Percentiles rank a stretch among this genome's conserved stretches.
phyloP scores from a whole-genome alignment of 345 rosid species.

The Schrenkiella parvula region DNA sequence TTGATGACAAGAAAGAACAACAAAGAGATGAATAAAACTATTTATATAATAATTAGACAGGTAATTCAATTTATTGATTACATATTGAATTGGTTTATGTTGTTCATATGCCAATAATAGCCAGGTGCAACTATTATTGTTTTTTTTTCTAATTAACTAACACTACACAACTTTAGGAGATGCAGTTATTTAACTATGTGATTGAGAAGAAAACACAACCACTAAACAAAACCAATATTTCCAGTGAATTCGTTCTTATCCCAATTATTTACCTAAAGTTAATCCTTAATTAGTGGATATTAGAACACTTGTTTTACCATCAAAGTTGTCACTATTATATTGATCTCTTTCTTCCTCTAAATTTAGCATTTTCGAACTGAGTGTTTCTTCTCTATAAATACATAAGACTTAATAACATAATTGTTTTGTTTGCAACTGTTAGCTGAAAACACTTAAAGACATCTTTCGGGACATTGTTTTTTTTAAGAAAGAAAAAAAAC shows the following conservation, averaged over 20 bases:
- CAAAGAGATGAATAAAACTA: too few relatives aligned
- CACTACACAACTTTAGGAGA: conserved; percentile 7
- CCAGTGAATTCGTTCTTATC: conserved; percentile 16
- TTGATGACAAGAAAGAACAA: too few relatives aligned
- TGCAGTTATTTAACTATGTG: neutral
- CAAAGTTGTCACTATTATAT: conserved; percentile 9
- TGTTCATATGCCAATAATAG: conserved; percentile 5
- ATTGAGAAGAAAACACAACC: neutral
- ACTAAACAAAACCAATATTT: conserved; percentile 10
- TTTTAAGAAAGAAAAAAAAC: neutral
- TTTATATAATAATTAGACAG: too few relatives aligned
- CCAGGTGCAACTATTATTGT: neutral
- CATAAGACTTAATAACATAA: neutral
- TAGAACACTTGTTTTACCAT: conserved; percentile 16
- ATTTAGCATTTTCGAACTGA: neutral
- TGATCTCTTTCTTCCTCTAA: neutral
- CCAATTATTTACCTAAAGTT: neutral
- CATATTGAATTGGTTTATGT: neutral
- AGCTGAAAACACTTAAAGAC: neutral
- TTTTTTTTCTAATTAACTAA: conserved; percentile 12
- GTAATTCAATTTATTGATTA: too few relatives aligned
- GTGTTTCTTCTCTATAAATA: neutral
- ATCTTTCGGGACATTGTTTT: neutral
- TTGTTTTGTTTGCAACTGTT: neutral
- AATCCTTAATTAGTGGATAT: conserved; percentile 15